Conservation (phyloP, 768 basidiomycete species). For the Trametes meyenii region DNA sequence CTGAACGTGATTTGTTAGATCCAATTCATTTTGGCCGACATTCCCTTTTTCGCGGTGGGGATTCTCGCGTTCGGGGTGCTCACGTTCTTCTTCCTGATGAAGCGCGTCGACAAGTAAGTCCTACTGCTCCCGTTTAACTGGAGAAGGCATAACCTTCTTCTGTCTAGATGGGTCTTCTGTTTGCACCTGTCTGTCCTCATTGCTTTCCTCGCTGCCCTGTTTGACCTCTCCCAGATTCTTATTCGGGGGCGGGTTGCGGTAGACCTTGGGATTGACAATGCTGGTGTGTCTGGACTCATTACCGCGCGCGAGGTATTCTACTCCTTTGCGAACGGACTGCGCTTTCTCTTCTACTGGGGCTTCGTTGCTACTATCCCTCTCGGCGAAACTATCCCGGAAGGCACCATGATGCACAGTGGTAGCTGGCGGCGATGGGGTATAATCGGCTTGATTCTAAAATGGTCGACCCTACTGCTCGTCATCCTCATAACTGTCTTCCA, state of each 20-base stretch:
- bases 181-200: constrained; percentile 61
- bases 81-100: constrained; percentile 56
- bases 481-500: constrained; percentile 58
- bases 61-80: constrained; percentile 65
- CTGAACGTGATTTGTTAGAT: constrained; percentile 40
- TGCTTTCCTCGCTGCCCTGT: constrained; percentile 61
- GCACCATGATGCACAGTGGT: constrained; percentile 49
- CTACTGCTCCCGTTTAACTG: constrained; percentile 35
- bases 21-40: constrained; percentile 58
- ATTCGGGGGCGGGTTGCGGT: constrained; percentile 34
- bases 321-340: constrained; percentile 57
- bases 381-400: constrained; percentile 38
- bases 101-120: constrained; percentile 54
- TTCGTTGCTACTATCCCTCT: constrained; percentile 62
- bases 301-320: constrained; percentile 61
- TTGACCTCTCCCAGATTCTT: constrained; percentile 64
- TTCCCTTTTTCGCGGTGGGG: constrained; percentile 69
- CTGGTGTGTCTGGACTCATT: constrained; percentile 42
- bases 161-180: constrained; percentile 42
- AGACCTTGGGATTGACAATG: constrained; percentile 32
- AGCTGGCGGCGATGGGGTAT: constrained; percentile 69
- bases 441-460: constrained; percentile 55
- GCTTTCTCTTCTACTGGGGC: constrained; percentile 71
- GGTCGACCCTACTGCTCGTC: constrained; percentile 47
- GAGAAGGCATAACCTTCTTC: not conserved